phyloP scores from a whole-genome alignment of 805 yeast genomes.

The Wickerhamiella musiphila region DNA sequence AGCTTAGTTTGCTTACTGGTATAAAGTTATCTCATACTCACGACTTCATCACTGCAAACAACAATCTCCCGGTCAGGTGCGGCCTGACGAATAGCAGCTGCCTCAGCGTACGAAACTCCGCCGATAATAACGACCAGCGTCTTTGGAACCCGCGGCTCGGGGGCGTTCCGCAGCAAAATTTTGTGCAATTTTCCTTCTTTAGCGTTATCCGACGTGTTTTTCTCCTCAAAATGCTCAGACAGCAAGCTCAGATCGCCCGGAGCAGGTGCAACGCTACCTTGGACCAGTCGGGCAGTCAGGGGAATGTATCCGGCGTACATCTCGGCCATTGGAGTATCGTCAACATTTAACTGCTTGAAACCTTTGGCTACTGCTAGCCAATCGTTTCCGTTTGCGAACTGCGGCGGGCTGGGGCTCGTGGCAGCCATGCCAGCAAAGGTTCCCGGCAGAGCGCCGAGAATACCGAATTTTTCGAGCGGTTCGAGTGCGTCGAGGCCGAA shows the following conservation, averaged over 20 bases:
- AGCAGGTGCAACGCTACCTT: slow-evolving; percentile 19
- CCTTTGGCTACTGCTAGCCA: too few relatives aligned
- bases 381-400: too few relatives aligned
- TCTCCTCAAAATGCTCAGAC: slow-evolving; percentile 20
- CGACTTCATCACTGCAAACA: too few relatives aligned
- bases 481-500: slow-evolving; percentile 44
- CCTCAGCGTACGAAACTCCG: slow-evolving; percentile 74
- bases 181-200: slow-evolving; percentile 21
- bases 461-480: slow-evolving; percentile 30
- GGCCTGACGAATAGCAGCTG: slow-evolving; percentile 51
- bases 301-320: slow-evolving; percentile 71
- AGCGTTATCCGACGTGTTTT: slow-evolving; percentile 9
- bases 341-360: slow-evolving; percentile 18
- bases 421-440: slow-evolving; percentile 20
- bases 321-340: slow-evolving; percentile 14
- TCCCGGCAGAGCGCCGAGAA: slow-evolving; percentile 33
- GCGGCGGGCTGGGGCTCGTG: slow-evolving; percentile 16
- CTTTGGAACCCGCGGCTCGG: slow-evolving; percentile 18
- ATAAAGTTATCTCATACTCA: too few relatives aligned
- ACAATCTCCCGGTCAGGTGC: slow-evolving; percentile 23
- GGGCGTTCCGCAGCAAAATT: slow-evolving; percentile 19
- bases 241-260: slow-evolving; percentile 28
- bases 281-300: slow-evolving; percentile 47
- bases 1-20: too few relatives aligned
- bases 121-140: slow-evolving; percentile 50